Percentiles rank a stretch among this genome's conserved stretches.
These are phyloP conservation scores for Diaporthe ilicicola DNA, from an alignment of 2,329 filamentous ascomycete genomes.

Conservation along the genomic window DNA sequence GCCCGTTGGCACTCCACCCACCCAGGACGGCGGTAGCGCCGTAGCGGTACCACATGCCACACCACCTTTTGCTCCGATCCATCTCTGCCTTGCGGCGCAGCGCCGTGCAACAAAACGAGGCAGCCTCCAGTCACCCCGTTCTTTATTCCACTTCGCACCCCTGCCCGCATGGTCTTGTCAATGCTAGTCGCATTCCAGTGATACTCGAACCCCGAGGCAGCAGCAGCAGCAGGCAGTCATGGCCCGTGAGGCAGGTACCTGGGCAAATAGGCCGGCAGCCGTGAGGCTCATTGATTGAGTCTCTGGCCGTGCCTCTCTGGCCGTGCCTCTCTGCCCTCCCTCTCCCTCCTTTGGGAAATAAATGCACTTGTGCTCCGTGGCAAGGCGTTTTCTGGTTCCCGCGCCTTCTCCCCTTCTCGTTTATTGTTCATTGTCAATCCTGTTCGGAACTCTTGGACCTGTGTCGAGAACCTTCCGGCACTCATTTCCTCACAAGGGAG, in stretches of 20 bases:
- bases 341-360: constrained; percentile 35
- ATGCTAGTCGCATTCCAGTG: constrained; percentile 23
- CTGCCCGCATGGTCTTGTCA: constrained; percentile 6
- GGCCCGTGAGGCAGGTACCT: not conserved
- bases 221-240: constrained; percentile 29
- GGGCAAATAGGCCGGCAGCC: constrained; percentile 7
- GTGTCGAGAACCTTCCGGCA: not conserved
- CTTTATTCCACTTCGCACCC: constrained; percentile 22
- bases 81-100: constrained; percentile 26
- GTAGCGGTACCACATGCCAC: not conserved
- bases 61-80: constrained; percentile 12
- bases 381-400: constrained; percentile 31
- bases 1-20: constrained; percentile 12
- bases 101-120: constrained; percentile 28
- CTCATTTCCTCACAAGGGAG: constrained; percentile 3
- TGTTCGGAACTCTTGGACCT: not conserved
- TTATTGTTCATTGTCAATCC: not conserved
- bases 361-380: constrained; percentile 31
- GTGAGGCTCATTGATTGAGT: constrained; percentile 8
- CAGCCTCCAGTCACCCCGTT: constrained; percentile 22
- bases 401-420: constrained; percentile 33
- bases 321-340: constrained; percentile 21
- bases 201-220: constrained; percentile 15
- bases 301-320: constrained; percentile 22
- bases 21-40: constrained; percentile 15